Conservation (phyloP, 192 early-diverging fungal genomes). For the Kickxella alabastrina region DNA sequence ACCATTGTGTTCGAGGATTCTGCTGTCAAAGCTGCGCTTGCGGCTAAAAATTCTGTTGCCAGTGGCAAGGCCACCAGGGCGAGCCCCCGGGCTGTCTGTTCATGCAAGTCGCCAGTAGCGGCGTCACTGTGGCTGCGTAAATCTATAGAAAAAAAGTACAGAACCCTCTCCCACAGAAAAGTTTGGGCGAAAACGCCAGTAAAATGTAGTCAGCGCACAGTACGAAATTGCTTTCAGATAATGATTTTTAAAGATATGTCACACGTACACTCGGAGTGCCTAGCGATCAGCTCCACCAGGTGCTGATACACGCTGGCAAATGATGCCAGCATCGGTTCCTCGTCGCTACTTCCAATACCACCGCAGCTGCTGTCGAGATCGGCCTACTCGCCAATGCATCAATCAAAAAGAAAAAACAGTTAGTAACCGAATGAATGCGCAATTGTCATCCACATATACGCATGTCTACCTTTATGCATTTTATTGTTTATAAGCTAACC, state of each 20-base stretch:
- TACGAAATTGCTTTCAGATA: too few relatives aligned
- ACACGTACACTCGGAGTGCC: too few relatives aligned
- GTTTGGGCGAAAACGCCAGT: not conserved
- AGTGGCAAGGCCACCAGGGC: slow-evolving; percentile 1
- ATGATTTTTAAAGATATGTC: too few relatives aligned
- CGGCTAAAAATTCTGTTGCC: not conserved
- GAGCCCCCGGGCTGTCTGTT: not conserved
- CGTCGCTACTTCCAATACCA: not conserved
- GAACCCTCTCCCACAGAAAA: too few relatives aligned
- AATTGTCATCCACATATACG: too few relatives aligned
- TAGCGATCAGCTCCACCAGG: slow-evolving; percentile 42
- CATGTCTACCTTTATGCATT: too few relatives aligned
- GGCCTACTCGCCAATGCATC: too few relatives aligned
- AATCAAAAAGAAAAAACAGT: not conserved
- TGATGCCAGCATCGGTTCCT: slow-evolving; percentile 18
- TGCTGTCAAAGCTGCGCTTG: not conserved
- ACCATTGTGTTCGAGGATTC: not conserved
- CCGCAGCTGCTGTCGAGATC: slow-evolving; percentile 4
- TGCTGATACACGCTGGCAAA: slow-evolving; percentile 45
- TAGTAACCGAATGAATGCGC: too few relatives aligned
- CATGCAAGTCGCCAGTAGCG: not conserved
- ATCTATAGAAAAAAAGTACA: too few relatives aligned
- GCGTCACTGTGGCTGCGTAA: not conserved
- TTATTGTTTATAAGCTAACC: too few relatives aligned
- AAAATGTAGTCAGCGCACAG: too few relatives aligned